Evolutionary conservation across 2,329 filamentous ascomycete genomes (phyloP), one percentile per base, ranked within the genome.

Genomic region (Cryphonectria japonica): DNA sequence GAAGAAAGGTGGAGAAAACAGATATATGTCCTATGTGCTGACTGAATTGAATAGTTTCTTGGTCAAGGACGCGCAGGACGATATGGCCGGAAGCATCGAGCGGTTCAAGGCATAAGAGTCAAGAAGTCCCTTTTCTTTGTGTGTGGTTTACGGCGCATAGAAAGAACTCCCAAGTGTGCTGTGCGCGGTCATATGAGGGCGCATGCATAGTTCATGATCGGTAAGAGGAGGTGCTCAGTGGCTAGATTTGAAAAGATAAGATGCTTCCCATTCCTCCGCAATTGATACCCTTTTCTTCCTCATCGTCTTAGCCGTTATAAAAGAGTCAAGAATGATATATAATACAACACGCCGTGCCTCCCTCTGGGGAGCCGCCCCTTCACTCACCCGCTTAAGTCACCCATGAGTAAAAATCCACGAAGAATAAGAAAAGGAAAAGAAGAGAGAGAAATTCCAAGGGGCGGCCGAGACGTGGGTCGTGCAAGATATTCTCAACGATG

Each of bases 11-110:
- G 37, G 37, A 26, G 29, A 62, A 34, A 4, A n/a, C 39, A 1
- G 19, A 64, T 34, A 16, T 63, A 69, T 50, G 14, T 52, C 29
- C 77, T 81, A 67, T 82, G 75, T 50, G 32, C 68, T 5, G 43
- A 66, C 14, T 19, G 16, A 2, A 9, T 32, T 26, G 19, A 2
- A 26, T 69, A 97, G 95, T 77, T 98, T 97, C 80, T 83, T 98
- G 73, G 84, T 97, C 73, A 95, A 90, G 80, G 95, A 98, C 80
- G 89, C 94, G 5, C 89, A 92, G 77, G 92, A 97, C 76, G 95
- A 97, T 76, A 86, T 97, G 76, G 88, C 92, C 59, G 87, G 87
- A 68, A 82, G 78, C 32, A 54, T 69, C 73, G 87, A 90, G 76
- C 87, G 93, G 76, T 82, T 93, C 71, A 97, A 97, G 81, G 89